These are phyloP conservation scores for Spathaspora arborariae DNA, from an alignment of 805 yeast genomes.

Conservation along the genomic window DNA sequence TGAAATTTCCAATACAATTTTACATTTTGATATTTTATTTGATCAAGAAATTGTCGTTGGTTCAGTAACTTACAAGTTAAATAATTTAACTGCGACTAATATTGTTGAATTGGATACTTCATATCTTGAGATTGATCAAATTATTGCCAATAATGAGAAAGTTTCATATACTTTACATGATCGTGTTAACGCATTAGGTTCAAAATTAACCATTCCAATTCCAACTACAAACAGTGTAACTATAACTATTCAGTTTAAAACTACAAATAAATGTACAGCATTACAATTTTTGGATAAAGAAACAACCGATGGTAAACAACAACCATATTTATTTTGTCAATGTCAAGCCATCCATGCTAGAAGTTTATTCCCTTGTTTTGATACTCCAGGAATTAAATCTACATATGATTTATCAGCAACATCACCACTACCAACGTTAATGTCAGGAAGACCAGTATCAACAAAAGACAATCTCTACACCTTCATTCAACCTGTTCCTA, in stretches of 20 bases:
- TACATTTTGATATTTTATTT: conserved; percentile 57
- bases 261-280: conserved; percentile 78
- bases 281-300: conserved; percentile 77
- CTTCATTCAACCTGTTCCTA: conserved; percentile 75
- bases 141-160: conserved; percentile 24
- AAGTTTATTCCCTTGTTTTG: conserved; percentile 83
- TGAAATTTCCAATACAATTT: conserved; percentile 45
- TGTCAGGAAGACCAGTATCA: conserved; percentile 57
- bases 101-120: conserved; percentile 68
- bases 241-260: conserved; percentile 48
- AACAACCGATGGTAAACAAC: conserved; percentile 67
- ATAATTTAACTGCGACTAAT: conserved; percentile 21
- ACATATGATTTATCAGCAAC: conserved; percentile 53
- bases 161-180: conserved; percentile 30
- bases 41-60: conserved; percentile 51
- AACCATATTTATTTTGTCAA: conserved; percentile 79
- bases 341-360: conserved; percentile 91
- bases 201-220: conserved; percentile 17
- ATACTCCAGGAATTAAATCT: conserved; percentile 82
- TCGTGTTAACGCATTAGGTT: conserved; percentile 55
- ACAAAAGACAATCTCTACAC: conserved; percentile 12
- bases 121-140: conserved; percentile 39
- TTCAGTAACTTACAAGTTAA: conserved; percentile 45
- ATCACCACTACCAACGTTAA: conserved; percentile 66
- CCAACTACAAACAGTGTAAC: background rate